phyloP scores from a whole-genome alignment of 2,329 filamentous ascomycete genomes.

The Ceratocystis albifundus region DNA sequence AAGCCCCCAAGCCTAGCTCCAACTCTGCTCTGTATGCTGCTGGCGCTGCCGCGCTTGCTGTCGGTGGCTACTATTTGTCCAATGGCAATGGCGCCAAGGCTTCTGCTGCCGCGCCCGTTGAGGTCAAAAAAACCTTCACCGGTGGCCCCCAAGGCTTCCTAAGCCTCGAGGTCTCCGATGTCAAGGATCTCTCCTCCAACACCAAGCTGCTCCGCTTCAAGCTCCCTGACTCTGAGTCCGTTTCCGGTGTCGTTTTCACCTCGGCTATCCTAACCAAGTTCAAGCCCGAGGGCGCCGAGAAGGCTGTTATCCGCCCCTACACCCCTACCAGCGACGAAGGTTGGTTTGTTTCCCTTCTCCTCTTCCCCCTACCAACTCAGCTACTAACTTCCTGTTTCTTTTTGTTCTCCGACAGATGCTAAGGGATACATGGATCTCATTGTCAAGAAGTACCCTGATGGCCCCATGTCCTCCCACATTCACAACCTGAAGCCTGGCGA shows the following conservation, averaged over 20 bases:
- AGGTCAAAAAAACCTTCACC: constrained; percentile 45
- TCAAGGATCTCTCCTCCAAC: constrained; percentile 81
- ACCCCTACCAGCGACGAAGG: constrained; percentile 82
- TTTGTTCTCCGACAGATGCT: constrained; percentile 40
- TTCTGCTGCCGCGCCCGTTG: constrained; percentile 29
- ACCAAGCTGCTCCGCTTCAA: constrained; percentile 86
- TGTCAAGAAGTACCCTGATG: constrained; percentile 81
- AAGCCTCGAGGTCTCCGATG: constrained; percentile 63
- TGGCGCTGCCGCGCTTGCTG: constrained; percentile 47
- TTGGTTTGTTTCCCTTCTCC: constrained; percentile 29
- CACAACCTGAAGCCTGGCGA: constrained; percentile 75
- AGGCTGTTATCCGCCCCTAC: constrained; percentile 83
- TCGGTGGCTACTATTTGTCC: constrained; percentile 47
- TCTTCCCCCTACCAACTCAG: neutral
- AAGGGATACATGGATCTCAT: constrained; percentile 77
- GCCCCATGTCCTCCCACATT: constrained; percentile 83
- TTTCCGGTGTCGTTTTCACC: constrained; percentile 69
- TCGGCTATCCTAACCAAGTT: constrained; percentile 89
- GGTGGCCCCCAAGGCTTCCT: constrained; percentile 87
- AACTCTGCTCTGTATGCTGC: constrained; percentile 51
- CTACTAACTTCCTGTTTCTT: constrained; percentile 10
- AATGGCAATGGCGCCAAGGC: constrained; percentile 41
- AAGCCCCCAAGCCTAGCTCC: constrained; percentile 41
- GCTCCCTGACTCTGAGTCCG: constrained; percentile 69
- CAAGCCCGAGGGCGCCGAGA: constrained; percentile 70